Percentiles rank a stretch among this genome's conserved stretches.
Conservation (phyloP, 257 asterid genomes). For the Petunia secreta region DNA sequence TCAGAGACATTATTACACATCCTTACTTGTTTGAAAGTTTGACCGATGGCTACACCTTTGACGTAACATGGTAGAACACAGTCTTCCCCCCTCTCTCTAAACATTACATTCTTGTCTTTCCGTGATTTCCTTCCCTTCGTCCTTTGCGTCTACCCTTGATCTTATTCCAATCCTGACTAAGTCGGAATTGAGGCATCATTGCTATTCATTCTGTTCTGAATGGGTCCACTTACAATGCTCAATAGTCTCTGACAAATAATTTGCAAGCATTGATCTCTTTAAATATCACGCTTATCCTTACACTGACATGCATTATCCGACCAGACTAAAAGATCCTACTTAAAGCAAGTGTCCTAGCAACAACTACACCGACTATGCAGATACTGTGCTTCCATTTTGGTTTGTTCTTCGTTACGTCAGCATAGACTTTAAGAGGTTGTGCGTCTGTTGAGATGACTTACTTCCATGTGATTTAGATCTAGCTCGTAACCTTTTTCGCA, state of each 20-base stretch:
- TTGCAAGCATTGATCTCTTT: neutral
- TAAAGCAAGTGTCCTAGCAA: neutral
- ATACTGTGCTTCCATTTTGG: neutral
- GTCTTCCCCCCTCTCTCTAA: neutral
- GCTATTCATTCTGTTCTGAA: neutral
- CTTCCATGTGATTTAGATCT: neutral
- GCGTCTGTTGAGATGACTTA: neutral
- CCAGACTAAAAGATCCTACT: neutral
- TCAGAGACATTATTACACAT: constrained; percentile 1
- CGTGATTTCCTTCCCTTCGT: neutral
- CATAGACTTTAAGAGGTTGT: neutral
- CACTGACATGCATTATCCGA: neutral
- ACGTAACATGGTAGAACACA: neutral
- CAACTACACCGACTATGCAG: neutral
- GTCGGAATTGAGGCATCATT: neutral
- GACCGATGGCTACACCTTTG: constrained; percentile 10
- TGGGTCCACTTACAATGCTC: neutral
- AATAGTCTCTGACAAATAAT: neutral
- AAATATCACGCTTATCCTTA: neutral
- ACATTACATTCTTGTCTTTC: neutral
- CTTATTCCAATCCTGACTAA: neutral
- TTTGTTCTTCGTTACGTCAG: neutral
- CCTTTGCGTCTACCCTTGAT: neutral
- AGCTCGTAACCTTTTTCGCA: neutral
- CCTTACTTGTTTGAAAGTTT: neutral